Conservation (phyloP, 2,329 filamentous ascomycete species). For the Aureobasidium sp. region DNA sequence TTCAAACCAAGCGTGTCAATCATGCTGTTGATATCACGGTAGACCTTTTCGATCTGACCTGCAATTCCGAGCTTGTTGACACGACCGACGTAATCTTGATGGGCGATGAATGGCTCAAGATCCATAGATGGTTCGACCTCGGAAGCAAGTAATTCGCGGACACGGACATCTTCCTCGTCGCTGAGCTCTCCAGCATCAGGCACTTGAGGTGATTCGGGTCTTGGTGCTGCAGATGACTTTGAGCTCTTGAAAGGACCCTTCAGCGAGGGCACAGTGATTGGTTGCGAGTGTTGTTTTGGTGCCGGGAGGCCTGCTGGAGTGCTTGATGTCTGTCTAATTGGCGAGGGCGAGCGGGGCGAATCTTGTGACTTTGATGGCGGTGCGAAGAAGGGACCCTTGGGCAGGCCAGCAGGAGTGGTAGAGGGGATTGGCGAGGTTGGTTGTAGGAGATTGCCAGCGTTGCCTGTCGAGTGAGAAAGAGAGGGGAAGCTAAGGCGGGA, state of each 20-base stretch:
- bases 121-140: slow-evolving; percentile 54
- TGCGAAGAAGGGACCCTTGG: slow-evolving; percentile 18
- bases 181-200: slow-evolving; percentile 44
- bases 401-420: slow-evolving; percentile 19
- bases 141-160: slow-evolving; percentile 56
- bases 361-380: slow-evolving; percentile 16
- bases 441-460: neutral
- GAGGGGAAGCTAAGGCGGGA: slow-evolving; percentile 17
- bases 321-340: slow-evolving; percentile 50
- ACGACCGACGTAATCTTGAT: slow-evolving; percentile 39
- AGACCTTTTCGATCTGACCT: slow-evolving; percentile 48
- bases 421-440: slow-evolving; percentile 13
- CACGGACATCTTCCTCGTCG: slow-evolving; percentile 63
- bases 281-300: slow-evolving; percentile 16
- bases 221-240: slow-evolving; percentile 21
- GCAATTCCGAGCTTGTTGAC: slow-evolving; percentile 36
- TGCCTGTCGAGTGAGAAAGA: slow-evolving; percentile 2
- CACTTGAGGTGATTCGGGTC: slow-evolving; percentile 28
- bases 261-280: slow-evolving; percentile 19
- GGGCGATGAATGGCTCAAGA: slow-evolving; percentile 61
- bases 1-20: slow-evolving; percentile 88
- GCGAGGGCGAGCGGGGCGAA: slow-evolving; percentile 63
- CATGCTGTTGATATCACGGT: slow-evolving; percentile 86
- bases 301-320: slow-evolving; percentile 35
- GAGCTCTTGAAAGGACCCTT: slow-evolving; percentile 14